phyloP scores from a whole-genome alignment of 192 early-diverging fungal genomes.

The Chytriomyces hyalinus region DNA sequence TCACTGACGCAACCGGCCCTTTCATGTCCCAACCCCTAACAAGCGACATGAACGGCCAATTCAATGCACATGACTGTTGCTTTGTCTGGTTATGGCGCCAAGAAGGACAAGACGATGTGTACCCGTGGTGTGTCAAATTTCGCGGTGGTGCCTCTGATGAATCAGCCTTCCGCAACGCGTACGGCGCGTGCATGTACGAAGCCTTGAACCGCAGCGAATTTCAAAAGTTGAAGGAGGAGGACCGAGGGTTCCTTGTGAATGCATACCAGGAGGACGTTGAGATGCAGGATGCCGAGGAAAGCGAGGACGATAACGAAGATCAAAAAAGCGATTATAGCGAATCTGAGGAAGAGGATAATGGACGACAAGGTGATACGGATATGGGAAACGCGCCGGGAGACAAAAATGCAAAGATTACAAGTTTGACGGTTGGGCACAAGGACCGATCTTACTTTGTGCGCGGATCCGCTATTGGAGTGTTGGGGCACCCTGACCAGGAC shows the following conservation, averaged over 20 bases:
- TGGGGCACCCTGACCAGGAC: constrained; percentile 76
- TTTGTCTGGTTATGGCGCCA: constrained; percentile 86
- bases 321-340: constrained; percentile 39
- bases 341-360: constrained; percentile 49
- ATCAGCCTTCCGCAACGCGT: constrained; percentile 62
- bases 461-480: constrained; percentile 88
- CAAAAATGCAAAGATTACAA: constrained; percentile 67
- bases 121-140: constrained; percentile 80
- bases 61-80: constrained; percentile 70
- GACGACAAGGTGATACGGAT: constrained; percentile 9
- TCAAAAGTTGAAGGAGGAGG: constrained; percentile 61
- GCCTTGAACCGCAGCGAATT: constrained; percentile 66
- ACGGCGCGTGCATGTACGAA: constrained; percentile 81
- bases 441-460: constrained; percentile 90
- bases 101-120: constrained; percentile 50
- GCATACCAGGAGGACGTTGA: constrained; percentile 77
- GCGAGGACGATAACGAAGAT: constrained; percentile 55
- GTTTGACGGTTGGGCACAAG: constrained; percentile 84
- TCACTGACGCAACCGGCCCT: constrained; percentile 30
- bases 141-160: constrained; percentile 52
- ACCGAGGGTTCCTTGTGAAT: constrained; percentile 74
- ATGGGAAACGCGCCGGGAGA: constrained; percentile 19
- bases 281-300: constrained; percentile 59
- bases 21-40: constrained; percentile 70
- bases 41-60: constrained; percentile 78